Evolutionary conservation across 2,329 filamentous ascomycete genomes (phyloP).

Genomic region (Plectosphaerella cucumerina): DNA sequence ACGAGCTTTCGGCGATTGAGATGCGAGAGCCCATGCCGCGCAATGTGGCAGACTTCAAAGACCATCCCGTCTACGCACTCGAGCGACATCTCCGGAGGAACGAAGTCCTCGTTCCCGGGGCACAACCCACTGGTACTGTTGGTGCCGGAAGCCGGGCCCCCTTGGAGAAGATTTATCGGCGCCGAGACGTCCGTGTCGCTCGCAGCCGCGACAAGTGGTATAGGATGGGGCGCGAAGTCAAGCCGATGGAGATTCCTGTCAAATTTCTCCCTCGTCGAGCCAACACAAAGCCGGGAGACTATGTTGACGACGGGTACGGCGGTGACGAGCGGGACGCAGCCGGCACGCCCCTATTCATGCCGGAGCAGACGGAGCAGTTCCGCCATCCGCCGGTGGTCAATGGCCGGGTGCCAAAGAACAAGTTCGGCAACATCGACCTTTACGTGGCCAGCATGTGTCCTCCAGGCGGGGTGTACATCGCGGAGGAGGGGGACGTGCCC

Average conservation of each 20-base stretch:
- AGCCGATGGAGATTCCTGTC: conserved; percentile 71
- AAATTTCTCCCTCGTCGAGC: conserved; percentile 63
- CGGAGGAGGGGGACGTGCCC: conserved; percentile 20
- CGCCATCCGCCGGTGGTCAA: conserved; percentile 69
- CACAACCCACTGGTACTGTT: conserved; percentile 72
- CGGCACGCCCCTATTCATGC: conserved; percentile 55
- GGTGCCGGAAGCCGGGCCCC: conserved; percentile 58
- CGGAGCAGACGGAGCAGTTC: conserved; percentile 69
- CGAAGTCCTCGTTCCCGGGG: conserved; percentile 72
- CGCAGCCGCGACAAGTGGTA: conserved; percentile 88
- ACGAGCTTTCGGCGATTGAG: conserved; percentile 66
- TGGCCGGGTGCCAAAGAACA: conserved; percentile 81
- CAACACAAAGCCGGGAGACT: conserved; percentile 16
- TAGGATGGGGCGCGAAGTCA: conserved; percentile 76
- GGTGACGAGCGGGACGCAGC: conserved; percentile 38
- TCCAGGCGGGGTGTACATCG: conserved; percentile 69
- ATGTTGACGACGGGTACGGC: conserved; percentile 35
- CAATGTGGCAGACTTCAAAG: conserved; percentile 82
- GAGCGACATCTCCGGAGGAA: conserved; percentile 80
- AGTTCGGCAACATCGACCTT: conserved; percentile 89
- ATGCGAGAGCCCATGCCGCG: conserved; percentile 79
- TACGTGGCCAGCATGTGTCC: conserved; percentile 94
- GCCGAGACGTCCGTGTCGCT: conserved; percentile 74
- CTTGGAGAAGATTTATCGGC: conserved; percentile 77
- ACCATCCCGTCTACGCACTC: conserved; percentile 78